Base-by-base conservation (phyloP, 2,329 filamentous ascomycete genomes). In the Colletotrichum lupini region DNA sequence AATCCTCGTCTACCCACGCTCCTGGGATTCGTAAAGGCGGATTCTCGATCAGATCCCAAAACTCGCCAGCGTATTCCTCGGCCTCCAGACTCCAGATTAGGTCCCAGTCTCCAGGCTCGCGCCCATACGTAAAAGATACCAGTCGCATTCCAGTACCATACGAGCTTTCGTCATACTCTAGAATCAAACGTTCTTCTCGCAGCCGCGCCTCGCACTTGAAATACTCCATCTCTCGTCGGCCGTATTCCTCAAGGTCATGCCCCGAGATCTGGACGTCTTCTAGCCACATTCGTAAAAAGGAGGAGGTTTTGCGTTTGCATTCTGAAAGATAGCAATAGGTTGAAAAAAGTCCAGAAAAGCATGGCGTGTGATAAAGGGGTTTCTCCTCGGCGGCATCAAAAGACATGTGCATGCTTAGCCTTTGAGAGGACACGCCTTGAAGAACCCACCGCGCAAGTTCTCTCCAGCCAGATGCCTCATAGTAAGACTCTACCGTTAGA, bases 41-140 rank as follows among this genome's bases (percentile, higher is more conserved):
- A 3, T 61, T 66, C 9, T 74, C 67, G 1, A 62, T n/a, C 1
- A 8, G 28, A 1, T 61, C 19, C 71, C 71, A 74, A 16, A 74
- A 74, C 4, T 74, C 56, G 1, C 71, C 61, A 1, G 42, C 57
- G n/a, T 37, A 67, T 4, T 67, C 67, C 24, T 70, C 68, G 0
- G 46, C 32, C 1, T 62, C 71, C 4, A 22, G 22, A 24, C 67
- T 52, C 71, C 67, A 74, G 3, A 35, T 32, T 1, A 74, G 55
- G 1, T 16, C 12, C 67, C 71, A 73, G 12, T 73, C 62, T 49
- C 3, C 3, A 2, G 62, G 14, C 1, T 24, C 19, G 7, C 67
- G 16, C 0, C 71, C 71, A 8, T 42, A 74, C 0, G 24, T 49
- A 2, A 74, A 71, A 0, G 46, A 37, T 1, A 16, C 16, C 0